Base-by-base conservation (phyloP, 768 basidiomycete genomes). In the Boletus coccyginus region DNA sequence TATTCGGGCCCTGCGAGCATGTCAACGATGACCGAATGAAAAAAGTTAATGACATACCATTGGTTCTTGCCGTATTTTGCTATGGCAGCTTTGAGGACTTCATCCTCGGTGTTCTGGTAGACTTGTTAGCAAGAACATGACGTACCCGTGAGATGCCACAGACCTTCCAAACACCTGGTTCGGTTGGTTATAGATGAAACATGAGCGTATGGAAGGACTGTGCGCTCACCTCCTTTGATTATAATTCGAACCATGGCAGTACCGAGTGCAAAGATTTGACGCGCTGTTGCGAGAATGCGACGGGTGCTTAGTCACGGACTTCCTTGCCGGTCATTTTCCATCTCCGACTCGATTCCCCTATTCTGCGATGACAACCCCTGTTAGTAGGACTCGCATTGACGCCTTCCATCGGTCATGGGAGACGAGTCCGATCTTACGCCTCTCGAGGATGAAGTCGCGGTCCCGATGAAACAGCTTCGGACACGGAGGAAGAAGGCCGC, bases 41-140 rank as follows among this genome's bases (percentile, higher is more conserved):
- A 8, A 5, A 46, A 38, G 38, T 31, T 0, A 27, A 50, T 3
- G 14, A 19, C 76, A 40, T 62, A 85, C 90, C 94, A 96, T 79
- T 96, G 94, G 67, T 96, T 95, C 77, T 95, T 94, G 66, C 93
- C 93, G 65, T 95, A 95, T 80, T 95, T 94, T 61, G 92, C 91
- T 66, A 98, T 98, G 65, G 97, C 97, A 59, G 97, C 97, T 75
- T 99, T 99, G 64, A 99, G 82, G 50, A 99, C 97, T 73, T 99
- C 97, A 72, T 99, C 95, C 74, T 95, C 93, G 24, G 93, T 94
- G 78, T 94, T 94, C 89, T 94, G 56, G 31, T 21, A 59, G 57
- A 59, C 61, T 51, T 32, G 46, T 57, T 13, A 55, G 53, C 29
- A 50, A 39, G 35, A 57, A 35, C 39, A 32, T 17, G 19, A 27